These are phyloP conservation scores for Diaporthe citri DNA, from an alignment of 2,329 filamentous ascomycete genomes.

Conservation along the genomic window DNA sequence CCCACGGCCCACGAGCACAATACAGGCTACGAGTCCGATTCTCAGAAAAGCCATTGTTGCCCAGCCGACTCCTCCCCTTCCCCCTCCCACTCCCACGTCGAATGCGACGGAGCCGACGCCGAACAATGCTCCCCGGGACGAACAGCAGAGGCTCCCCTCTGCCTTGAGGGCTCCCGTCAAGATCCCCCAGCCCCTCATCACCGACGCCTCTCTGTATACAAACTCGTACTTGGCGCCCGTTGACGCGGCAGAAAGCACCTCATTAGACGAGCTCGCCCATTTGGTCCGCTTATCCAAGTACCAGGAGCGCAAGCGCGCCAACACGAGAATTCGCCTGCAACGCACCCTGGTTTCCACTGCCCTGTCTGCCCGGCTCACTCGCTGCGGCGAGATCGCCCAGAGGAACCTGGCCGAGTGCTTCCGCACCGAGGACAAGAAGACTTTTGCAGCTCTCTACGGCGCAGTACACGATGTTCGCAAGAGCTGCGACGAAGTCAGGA, in stretches of 20 bases:
- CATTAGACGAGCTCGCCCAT: slow-evolving; percentile 82
- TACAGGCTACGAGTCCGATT: slow-evolving; percentile 53
- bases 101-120: slow-evolving; percentile 42
- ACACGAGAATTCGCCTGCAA: slow-evolving; percentile 80
- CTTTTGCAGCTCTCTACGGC: slow-evolving; percentile 80
- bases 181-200: slow-evolving; percentile 67
- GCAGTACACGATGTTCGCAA: slow-evolving; percentile 83
- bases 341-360: slow-evolving; percentile 81
- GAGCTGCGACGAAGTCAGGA: slow-evolving; percentile 79
- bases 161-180: slow-evolving; percentile 40
- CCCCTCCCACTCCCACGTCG: slow-evolving; percentile 43
- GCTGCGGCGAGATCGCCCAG: slow-evolving; percentile 80
- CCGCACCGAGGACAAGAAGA: slow-evolving; percentile 82
- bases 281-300: slow-evolving; percentile 83
- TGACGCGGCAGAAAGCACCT: slow-evolving; percentile 74
- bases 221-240: slow-evolving; percentile 72
- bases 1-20: slow-evolving; percentile 55
- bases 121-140: slow-evolving; percentile 40
- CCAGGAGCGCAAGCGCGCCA: slow-evolving; percentile 83
- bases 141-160: slow-evolving; percentile 36
- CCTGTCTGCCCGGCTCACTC: slow-evolving; percentile 78
- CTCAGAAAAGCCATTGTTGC: slow-evolving; percentile 64
- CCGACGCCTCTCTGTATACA: slow-evolving; percentile 75
- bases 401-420: slow-evolving; percentile 83
- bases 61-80: slow-evolving; percentile 53